These are phyloP conservation scores for Sanghuangporus sanghuang DNA, from an alignment of 1,284 basidiomycete genomes.

Conservation along the genomic window DNA sequence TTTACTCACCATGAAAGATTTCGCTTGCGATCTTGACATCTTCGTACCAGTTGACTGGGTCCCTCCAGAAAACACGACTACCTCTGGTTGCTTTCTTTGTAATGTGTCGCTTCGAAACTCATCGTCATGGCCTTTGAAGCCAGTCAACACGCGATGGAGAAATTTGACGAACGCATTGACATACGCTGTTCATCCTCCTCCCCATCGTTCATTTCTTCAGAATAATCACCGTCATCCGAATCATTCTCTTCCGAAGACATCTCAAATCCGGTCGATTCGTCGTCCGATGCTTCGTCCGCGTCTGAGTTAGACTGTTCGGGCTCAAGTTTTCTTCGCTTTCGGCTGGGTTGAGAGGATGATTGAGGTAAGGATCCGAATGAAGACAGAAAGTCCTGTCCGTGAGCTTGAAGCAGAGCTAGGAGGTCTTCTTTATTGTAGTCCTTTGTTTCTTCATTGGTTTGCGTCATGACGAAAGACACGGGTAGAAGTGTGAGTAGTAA, in stretches of 20 bases:
- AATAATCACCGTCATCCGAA: constrained; percentile 19
- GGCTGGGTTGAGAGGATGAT: constrained; percentile 19
- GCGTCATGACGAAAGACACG: neutral
- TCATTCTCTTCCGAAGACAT: constrained; percentile 9
- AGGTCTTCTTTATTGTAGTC: constrained; percentile 30
- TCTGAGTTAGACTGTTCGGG: neutral
- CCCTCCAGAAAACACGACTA: constrained; percentile 55
- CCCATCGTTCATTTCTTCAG: constrained; percentile 5
- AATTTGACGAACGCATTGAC: neutral
- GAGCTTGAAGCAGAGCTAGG: constrained; percentile 53
- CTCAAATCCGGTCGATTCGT: constrained; percentile 32
- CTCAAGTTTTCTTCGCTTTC: constrained; percentile 25
- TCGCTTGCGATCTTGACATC: constrained; percentile 42
- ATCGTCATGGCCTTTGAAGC: constrained; percentile 30
- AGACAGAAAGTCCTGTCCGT: constrained; percentile 57
- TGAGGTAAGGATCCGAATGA: constrained; percentile 40
- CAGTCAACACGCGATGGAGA: neutral
- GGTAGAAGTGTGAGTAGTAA: neutral
- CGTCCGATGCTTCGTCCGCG: constrained; percentile 19
- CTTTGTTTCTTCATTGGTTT: neutral
- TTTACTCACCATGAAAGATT: constrained; percentile 64
- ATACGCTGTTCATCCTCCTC: constrained; percentile 19
- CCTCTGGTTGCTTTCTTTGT: constrained; percentile 28
- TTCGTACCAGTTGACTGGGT: constrained; percentile 20
- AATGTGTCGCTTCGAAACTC: constrained; percentile 33